These are phyloP conservation scores for Cryptococcus jaspeensis DNA, from an alignment of 1,284 basidiomycete species.

Conservation along the genomic window DNA sequence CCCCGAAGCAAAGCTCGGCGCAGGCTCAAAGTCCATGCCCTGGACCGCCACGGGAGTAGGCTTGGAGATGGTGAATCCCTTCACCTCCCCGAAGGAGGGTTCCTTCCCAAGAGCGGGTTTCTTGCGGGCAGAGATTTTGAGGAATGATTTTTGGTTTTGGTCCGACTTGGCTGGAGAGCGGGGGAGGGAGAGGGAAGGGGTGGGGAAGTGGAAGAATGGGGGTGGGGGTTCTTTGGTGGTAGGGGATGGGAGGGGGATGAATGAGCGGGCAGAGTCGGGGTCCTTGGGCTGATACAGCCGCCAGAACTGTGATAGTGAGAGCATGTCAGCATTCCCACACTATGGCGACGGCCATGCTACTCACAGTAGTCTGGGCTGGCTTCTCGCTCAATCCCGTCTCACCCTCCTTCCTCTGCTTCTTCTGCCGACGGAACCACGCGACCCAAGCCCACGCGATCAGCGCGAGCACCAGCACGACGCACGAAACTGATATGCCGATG, in stretches of 20 bases:
- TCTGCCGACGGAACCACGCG: background rate
- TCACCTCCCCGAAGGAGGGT: background rate
- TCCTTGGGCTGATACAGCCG: background rate
- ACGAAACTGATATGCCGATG: constrained; percentile 9
- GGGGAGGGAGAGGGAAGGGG: background rate
- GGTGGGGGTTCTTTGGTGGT: background rate
- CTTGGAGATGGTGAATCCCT: constrained; percentile 2
- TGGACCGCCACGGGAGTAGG: background rate
- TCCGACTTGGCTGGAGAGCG: background rate
- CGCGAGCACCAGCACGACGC: background rate
- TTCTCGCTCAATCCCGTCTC: background rate
- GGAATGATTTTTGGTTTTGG: constrained; percentile 2
- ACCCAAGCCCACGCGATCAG: constrained; percentile 1
- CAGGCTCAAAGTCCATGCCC: too few relatives aligned
- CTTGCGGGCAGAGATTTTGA: background rate
- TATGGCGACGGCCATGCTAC: background rate
- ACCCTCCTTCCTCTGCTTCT: background rate
- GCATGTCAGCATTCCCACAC: background rate
- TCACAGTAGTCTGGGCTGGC: constrained; percentile 2
- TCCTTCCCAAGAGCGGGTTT: background rate
- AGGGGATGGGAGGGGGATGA: constrained; percentile 7
- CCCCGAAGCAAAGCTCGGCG: too few relatives aligned
- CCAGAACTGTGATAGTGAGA: constrained; percentile 7
- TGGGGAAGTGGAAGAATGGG: constrained; percentile 1
- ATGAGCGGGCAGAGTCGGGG: background rate